Evolutionary conservation across 1,139 yeast species (phyloP), one percentile per base, ranked within the genome.

Genomic region (Suhomyces ambrosiae): DNA sequence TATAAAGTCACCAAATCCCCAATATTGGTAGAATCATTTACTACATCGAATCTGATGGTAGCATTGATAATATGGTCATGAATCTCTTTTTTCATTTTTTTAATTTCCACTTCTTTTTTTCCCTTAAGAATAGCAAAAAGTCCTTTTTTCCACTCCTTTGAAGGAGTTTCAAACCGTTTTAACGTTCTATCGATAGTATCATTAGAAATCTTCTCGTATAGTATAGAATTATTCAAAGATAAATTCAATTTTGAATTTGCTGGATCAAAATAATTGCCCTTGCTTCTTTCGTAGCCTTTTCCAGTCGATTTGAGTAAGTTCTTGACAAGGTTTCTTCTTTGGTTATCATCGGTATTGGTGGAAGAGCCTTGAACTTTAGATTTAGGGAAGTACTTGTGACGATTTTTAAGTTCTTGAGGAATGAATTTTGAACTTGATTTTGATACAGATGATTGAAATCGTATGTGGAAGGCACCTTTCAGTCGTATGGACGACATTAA

Each of bases 1-100:
- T 48, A 41, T 7, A 70, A 38, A 0, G 65, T 56, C 2, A 71
- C 76, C 38, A 71, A 45, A 43, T 71, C 76, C 0, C 77, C 77
- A 0, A 67, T 52, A 3, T 53, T 37, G 5, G 68, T 42, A 16
- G 65, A 61, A 35, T 50, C 45, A 11, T 48, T 54, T 18, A 58
- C 54, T 10, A 43, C 48, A 1, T 38, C 37, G 4, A 64, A 59
- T 3, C 65, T 53, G 6, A 69, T 57, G 1, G 47, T 51, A 3
- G 68, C 67, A 5, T 50, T 48, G 4, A 37, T 26, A 6, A 67
- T 55, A 24, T 42, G 33, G 11, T 45, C 35, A 12, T 45, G 37
- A 4, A 47, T 41, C n/a, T 16, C 32, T 16, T 33, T 34, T 9
- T 27, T 30, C 6, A 38, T 30, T 11, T 19, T 21, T 30, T 7